Evolutionary conservation across 2,329 filamentous ascomycete species (phyloP).

Genomic region (Colletotrichum orbiculare): DNA sequence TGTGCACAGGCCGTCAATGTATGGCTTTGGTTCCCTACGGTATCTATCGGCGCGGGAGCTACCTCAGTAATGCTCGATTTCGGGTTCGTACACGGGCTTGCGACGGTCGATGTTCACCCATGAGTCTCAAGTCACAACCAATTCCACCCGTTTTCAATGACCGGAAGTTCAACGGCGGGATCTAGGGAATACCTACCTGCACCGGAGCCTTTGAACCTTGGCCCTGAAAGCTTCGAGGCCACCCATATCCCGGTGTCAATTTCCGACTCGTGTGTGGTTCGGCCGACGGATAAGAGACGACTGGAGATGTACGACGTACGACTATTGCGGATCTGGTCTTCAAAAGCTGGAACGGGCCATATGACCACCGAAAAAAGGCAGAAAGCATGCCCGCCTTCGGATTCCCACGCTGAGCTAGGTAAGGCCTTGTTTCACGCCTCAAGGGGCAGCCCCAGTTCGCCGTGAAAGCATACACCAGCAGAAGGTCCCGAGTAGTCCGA

Average conservation of each 20-base stretch:
- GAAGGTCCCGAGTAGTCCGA: slow-evolving; percentile 4
- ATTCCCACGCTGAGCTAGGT: background rate
- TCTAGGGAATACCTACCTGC: background rate
- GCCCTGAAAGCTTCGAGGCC: background rate
- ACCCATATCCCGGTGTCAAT: background rate
- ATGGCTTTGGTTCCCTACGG: no score
- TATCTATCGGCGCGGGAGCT: no score
- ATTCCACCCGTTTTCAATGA: no score
- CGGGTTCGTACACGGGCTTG: background rate
- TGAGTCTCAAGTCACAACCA: no score
- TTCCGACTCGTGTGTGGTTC: slow-evolving; percentile 2
- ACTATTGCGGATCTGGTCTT: no score
- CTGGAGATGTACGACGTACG: background rate
- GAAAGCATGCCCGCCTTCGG: background rate
- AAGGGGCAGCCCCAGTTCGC: background rate
- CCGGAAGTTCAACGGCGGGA: background rate
- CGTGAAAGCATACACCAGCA: background rate
- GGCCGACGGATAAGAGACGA: background rate
- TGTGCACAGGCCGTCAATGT: no score
- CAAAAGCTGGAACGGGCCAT: no score
- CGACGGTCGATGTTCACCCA: no score
- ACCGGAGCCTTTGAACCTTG: background rate
- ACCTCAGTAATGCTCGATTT: no score
- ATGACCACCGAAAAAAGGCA: background rate
- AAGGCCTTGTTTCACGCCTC: background rate